A percentile compares a stretch with the other conserved stretches of the same genome.
Conservation (phyloP, 805 yeast species). For the Yamadazyma endophytica region DNA sequence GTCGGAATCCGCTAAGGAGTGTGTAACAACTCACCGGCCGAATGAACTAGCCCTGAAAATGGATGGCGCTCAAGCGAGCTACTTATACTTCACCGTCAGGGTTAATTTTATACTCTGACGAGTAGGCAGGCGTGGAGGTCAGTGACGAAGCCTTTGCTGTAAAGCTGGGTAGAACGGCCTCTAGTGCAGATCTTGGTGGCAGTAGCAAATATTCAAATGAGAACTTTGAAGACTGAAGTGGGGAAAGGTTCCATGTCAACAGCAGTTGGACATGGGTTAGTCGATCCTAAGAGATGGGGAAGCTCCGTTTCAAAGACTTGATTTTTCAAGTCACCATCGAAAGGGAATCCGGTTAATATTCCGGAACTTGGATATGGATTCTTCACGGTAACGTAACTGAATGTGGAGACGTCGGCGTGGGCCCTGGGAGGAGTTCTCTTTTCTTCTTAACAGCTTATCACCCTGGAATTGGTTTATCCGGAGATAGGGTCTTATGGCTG, state of each 20-base stretch:
- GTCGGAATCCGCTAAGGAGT: slow-evolving; percentile 55
- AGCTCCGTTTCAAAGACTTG: slow-evolving; percentile 34
- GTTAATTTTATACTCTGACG: slow-evolving; percentile 32
- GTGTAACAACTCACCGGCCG: slow-evolving; percentile 52
- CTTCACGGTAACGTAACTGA: slow-evolving; percentile 40
- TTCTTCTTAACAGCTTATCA: slow-evolving; percentile 38
- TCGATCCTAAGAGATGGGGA: slow-evolving; percentile 41
- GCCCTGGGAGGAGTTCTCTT: slow-evolving; percentile 43
- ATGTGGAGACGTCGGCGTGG: slow-evolving; percentile 39
- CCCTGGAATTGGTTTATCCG: slow-evolving; percentile 40
- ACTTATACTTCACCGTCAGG: slow-evolving; percentile 39
- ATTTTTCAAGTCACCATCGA: slow-evolving; percentile 33
- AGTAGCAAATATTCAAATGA: slow-evolving; percentile 30
- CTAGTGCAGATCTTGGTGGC: slow-evolving; percentile 42
- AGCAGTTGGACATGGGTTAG: slow-evolving; percentile 41
- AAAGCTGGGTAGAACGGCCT: slow-evolving; percentile 34
- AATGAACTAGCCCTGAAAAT: slow-evolving; percentile 43
- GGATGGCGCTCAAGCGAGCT: slow-evolving; percentile 34
- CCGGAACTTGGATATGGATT: slow-evolving; percentile 42
- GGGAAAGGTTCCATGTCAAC: slow-evolving; percentile 41
- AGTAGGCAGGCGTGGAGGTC: slow-evolving; percentile 42
- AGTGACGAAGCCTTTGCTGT: slow-evolving; percentile 39
- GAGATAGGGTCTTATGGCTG: slow-evolving; percentile 37
- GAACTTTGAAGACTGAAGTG: slow-evolving; percentile 41
- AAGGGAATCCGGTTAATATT: slow-evolving; percentile 43